These are phyloP conservation scores for Wallacemonas collosoma DNA, from an alignment of 208 protist genomes.

Conservation along the genomic window DNA sequence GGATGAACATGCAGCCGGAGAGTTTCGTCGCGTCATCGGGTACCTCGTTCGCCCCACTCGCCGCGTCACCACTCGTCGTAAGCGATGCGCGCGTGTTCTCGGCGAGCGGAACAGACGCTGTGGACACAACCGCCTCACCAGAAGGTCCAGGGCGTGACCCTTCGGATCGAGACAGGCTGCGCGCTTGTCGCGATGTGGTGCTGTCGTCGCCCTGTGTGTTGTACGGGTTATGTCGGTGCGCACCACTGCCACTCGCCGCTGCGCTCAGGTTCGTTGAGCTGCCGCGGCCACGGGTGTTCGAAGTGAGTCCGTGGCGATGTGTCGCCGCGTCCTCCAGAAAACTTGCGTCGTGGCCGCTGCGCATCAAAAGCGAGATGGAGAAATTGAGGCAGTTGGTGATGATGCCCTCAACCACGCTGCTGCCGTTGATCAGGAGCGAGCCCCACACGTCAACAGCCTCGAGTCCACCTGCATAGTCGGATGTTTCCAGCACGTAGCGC, in stretches of 20 bases:
- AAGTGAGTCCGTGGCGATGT: background rate
- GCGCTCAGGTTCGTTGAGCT: background rate
- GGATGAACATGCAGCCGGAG: conserved; percentile 69
- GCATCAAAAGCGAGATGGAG: conserved; percentile 53
- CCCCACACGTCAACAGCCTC: conserved; percentile 84
- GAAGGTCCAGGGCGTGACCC: background rate
- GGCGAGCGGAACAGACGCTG: background rate
- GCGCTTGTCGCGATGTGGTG: background rate
- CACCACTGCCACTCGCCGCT: background rate
- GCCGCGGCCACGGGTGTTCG: background rate
- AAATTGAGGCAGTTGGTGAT: conserved; percentile 63
- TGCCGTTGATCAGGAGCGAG: conserved; percentile 68
- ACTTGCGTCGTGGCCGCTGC: conserved; percentile 32
- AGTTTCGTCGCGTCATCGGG: conserved; percentile 53
- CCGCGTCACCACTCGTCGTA: background rate
- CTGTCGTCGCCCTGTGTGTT: background rate
- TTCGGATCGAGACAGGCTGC: background rate
- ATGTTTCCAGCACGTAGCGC: conserved; percentile 52
- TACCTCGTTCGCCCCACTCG: conserved; percentile 15
- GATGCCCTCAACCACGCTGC: conserved; percentile 74
- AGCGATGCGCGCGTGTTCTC: background rate
- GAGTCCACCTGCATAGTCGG: conserved; percentile 35
- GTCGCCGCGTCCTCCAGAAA: conserved; percentile 31
- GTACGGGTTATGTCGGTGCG: conserved; percentile 15
- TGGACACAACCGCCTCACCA: background rate